Evolutionary conservation across 2,329 filamentous ascomycete species (phyloP), one percentile per base, ranked within the genome.

Genomic region (Coniochaeta ligniaria): DNA sequence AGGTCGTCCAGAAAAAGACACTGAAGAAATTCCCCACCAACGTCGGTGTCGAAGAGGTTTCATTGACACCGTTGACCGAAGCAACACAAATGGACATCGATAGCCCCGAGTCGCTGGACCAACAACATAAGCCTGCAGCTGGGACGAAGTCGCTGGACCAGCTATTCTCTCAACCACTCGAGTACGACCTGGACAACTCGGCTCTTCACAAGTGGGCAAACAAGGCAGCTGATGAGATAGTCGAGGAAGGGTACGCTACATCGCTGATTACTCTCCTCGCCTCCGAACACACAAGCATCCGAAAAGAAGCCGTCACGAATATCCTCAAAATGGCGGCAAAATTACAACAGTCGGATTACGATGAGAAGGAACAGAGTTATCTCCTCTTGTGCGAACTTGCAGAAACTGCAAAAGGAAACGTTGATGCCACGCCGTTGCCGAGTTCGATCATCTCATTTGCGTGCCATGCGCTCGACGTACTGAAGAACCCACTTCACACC

Each of bases 391-490:
- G 86, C 60, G 93, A 96, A 73, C 73, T 96, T 7, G 80, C 87
- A 16, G 92, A 97, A 72, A 95, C 93, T 0, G 83, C 84, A 14
- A 81, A 80, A 60, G 71, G 76, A 8, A 71, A 77, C 38, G 80
- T 88, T 55, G 76, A 84, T 50, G 74, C 77, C 8, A 76, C 76
- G 3, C 82, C 88, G 1, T 77, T 96, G 3, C 88, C 92, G 0
- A 91, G 88, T 62, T 80, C 91, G 14, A 85, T 91, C 6, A 83
- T 87, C n/a, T 84, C 89, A 12, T 95, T 96, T 67, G 88, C 91
- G 8, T 81, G 83, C 55, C 85, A 86, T 64, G 85, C 87, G 1
- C 79, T 96, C 8, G 76, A 82, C 1, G 85, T 96, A 17, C 76
- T 96, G 54, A 83, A 81, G 24, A 87, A 91, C 63, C 94, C 94